phyloP scores from a whole-genome alignment of 2,329 filamentous ascomycete species.

The Myriosclerotinia curreyana region DNA sequence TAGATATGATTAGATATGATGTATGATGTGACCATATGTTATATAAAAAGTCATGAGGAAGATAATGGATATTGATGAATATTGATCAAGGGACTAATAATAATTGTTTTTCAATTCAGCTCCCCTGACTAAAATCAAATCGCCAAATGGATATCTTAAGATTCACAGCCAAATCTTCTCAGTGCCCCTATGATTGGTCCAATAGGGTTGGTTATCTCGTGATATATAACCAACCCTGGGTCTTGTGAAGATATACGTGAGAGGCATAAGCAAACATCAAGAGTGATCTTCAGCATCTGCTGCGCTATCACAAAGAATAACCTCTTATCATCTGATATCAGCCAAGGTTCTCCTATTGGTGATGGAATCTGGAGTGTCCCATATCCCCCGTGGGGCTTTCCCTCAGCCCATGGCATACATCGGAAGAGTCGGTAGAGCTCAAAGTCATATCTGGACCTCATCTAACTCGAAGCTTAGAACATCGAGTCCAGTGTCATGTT shows the following conservation, averaged over 20 bases:
- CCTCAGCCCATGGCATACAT: neutral
- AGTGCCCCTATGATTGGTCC: neutral
- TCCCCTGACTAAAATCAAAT: neutral
- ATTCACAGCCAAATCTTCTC: neutral
- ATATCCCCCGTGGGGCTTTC: neutral
- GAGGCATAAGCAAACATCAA: conserved; percentile 4
- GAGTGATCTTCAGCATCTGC: neutral
- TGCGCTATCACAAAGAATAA: neutral
- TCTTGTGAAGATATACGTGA: conserved; percentile 8
- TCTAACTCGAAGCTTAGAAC: neutral
- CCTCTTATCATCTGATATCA: neutral
- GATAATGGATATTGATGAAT: neutral
- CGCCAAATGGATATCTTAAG: neutral
- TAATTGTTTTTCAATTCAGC: neutral
- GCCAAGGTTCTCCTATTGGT: neutral
- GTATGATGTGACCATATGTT: neutral
- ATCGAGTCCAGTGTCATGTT: neutral
- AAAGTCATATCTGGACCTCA: neutral
- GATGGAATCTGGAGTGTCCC: neutral
- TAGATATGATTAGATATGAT: neutral
- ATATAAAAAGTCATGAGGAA: neutral
- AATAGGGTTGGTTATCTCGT: conserved; percentile 20
- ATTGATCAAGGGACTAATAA: neutral
- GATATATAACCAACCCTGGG: conserved; percentile 25
- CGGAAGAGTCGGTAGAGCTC: neutral